Conservation (phyloP, 352 stramenopile species). For the Thalassiosira livingstoniorum region DNA sequence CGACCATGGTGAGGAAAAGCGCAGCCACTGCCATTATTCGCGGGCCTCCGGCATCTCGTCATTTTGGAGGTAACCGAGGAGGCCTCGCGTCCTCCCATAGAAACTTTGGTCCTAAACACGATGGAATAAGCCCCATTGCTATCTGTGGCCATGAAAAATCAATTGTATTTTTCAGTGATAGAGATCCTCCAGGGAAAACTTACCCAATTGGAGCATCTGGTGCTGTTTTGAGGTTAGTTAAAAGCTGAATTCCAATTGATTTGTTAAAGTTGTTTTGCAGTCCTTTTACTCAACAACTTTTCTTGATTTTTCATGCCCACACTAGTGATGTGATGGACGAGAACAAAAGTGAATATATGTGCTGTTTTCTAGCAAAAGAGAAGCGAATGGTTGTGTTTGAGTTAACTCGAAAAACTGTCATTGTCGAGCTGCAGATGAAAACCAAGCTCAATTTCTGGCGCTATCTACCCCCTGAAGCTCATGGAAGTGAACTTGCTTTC, state of each 20-base stretch:
- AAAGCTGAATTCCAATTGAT: too few species aligned
- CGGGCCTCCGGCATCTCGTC: conserved; percentile 82
- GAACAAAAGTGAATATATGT: conserved; percentile 83
- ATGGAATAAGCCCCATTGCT: conserved; percentile 77
- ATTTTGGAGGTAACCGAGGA: conserved; percentile 86
- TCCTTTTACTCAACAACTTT: too few species aligned
- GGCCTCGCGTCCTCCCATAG: conserved; percentile 58
- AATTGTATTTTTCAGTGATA: conserved; percentile 79
- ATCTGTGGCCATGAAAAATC: conserved; percentile 86
- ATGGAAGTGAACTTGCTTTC: conserved; percentile 79
- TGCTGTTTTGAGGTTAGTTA: conserved; percentile 82
- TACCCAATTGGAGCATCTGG: conserved; percentile 85
- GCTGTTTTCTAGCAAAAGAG: conserved; percentile 86
- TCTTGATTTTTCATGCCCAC: too few species aligned
- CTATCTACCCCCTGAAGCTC: conserved; percentile 81
- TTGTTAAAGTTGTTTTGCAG: too few species aligned
- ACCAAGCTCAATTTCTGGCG: conserved; percentile 87
- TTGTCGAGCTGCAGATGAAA: conserved; percentile 87
- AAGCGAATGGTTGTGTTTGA: conserved; percentile 82
- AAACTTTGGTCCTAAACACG: conserved; percentile 46
- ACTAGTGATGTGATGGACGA: conserved; percentile 83
- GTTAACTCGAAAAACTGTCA: conserved; percentile 70
- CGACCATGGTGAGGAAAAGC: conserved; percentile 75
- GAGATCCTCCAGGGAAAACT: conserved; percentile 76
- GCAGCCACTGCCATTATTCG: conserved; percentile 79